Conservation (phyloP, 108 stramenopile species). For the Asterionellopsis glacialis region DNA sequence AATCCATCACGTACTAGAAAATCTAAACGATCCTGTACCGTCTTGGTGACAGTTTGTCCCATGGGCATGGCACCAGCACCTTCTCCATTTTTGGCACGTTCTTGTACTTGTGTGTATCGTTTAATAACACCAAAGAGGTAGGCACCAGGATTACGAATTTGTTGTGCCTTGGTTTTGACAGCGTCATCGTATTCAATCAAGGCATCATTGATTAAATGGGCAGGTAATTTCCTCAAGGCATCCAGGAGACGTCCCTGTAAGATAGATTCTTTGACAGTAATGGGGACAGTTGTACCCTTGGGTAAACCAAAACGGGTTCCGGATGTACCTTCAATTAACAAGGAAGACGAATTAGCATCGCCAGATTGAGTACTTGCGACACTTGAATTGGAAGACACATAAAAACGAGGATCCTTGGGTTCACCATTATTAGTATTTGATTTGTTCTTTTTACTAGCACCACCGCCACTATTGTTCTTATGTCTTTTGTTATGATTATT, state of each 20-base stretch:
- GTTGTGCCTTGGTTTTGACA: conserved; percentile 46
- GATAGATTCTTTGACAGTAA: conserved; percentile 16
- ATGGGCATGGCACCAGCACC: conserved; percentile 31
- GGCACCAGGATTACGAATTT: conserved; percentile 69
- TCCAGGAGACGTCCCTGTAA: conserved; percentile 27
- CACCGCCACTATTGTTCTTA: too few relatives aligned
- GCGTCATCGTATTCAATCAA: conserved; percentile 75
- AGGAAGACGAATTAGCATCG: too few relatives aligned
- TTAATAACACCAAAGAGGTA: conserved; percentile 81
- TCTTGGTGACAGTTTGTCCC: conserved; percentile 51
- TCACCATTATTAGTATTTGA: too few relatives aligned
- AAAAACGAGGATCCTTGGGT: too few relatives aligned
- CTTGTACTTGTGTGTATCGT: conserved; percentile 56
- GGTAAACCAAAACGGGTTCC: conserved; percentile 27
- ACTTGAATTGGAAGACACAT: too few relatives aligned
- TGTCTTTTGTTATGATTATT: too few relatives aligned
- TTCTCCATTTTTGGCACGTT: conserved; percentile 24
- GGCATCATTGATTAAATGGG: conserved; percentile 61
- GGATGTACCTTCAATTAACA: background rate
- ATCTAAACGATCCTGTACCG: conserved; percentile 46
- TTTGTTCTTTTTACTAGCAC: too few relatives aligned
- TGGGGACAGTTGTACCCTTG: conserved; percentile 26
- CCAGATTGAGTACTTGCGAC: too few relatives aligned
- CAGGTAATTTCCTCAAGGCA: conserved; percentile 30
- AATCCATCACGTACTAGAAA: conserved; percentile 50